Evolutionary conservation across 2,329 filamentous ascomycete species (phyloP), one percentile per base, ranked within the genome.

Genomic region (Fusarium clavum): DNA sequence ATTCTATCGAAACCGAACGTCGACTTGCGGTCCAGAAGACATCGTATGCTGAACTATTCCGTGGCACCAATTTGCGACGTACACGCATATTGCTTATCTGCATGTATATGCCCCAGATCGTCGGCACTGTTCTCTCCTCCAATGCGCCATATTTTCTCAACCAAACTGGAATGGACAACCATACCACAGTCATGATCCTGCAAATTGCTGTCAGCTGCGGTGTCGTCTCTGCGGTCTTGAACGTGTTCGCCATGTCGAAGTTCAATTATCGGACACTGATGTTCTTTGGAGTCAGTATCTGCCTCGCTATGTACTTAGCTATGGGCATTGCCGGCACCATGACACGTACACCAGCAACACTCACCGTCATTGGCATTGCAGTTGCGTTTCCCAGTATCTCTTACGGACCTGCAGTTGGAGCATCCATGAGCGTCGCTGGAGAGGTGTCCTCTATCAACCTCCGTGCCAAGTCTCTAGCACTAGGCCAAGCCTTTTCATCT

Each of bases 261-360:
- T 34, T 52, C 18, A 58, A 45, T 12, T 38, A 58, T 29, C 46
- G 56, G 29, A 52, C 56, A 29, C 27, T 58, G 3, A 58, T 52
- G 46, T 58, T 58, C 46, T 52, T 58, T 25, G 56, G 56, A 18
- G 46, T 58, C 12, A 27, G 56, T 43, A 13, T 58, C 38, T 58
- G 56, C 5, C 38, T 58, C 12, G 38, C 46, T 16, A 14, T 58
- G 32, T 60, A 60, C 16, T 27, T 60, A 8, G 47, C 48, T 25
- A 57, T 61, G 58, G 58, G 58, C 13, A 44, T 61, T 49, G 58
- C 58, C 11, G 58, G 43, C 10, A 43, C 58, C 10, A 58, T 58
- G 48, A 13, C 48, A 30, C 52, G 51, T 29, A 60, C 51, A 32
- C 18, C 52, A 49, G 24, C 29, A 25, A 18, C 58, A 11, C 58